phyloP scores from a whole-genome alignment of 2,329 filamentous ascomycete genomes.

The Alternaria sp. region DNA sequence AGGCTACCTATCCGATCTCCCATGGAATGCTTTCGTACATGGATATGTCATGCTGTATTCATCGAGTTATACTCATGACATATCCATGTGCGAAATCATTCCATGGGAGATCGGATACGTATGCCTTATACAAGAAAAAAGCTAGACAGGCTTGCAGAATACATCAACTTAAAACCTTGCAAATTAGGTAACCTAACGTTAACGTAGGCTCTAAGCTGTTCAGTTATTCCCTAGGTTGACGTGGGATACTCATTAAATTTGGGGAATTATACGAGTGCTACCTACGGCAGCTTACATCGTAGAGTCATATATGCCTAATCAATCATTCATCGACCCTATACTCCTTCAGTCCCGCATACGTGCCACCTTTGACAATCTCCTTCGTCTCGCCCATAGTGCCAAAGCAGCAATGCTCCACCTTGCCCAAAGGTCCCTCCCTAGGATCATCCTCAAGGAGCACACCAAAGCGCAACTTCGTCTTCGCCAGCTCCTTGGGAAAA shows the following conservation, averaged over 20 bases:
- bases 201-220: too few species aligned
- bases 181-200: too few species aligned
- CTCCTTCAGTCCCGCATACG: constrained; percentile 42
- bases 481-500: constrained; percentile 47
- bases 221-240: too few species aligned
- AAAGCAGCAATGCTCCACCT: constrained; percentile 49
- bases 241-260: background rate
- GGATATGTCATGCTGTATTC: too few species aligned
- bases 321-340: background rate
- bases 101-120: background rate
- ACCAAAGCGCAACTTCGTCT: constrained; percentile 49
- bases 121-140: too few species aligned
- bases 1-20: background rate
- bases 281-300: background rate
- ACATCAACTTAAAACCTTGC: too few species aligned
- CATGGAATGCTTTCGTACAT: too few species aligned
- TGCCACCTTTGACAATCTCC: constrained; percentile 46
- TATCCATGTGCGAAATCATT: too few species aligned
- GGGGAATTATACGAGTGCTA: fast-evolving
- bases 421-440: constrained; percentile 38
- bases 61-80: too few species aligned
- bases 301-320: background rate
- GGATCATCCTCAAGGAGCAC: constrained; percentile 47
- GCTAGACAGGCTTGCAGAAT: too few species aligned
- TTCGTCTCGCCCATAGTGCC: constrained; percentile 47